phyloP scores from a whole-genome alignment of 257 asterid species.

The Lantana camara region DNA sequence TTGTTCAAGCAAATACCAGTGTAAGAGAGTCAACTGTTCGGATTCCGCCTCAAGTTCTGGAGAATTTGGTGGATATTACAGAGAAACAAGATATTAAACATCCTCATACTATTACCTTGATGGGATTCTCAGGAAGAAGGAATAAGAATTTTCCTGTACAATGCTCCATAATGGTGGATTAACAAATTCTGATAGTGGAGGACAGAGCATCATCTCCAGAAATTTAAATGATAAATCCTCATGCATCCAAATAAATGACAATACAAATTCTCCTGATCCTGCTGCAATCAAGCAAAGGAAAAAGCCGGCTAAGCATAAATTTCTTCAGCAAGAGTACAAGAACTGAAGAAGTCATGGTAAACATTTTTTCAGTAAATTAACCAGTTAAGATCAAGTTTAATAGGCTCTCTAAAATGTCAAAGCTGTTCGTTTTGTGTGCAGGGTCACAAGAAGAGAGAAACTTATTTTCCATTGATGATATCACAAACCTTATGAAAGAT shows the following conservation, averaged over 20 bases:
- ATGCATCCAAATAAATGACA: constrained; percentile 36
- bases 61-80: constrained; percentile 28
- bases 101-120: no score
- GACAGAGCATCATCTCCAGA: constrained; percentile 28
- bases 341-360: constrained; percentile 36
- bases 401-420: constrained; percentile 38
- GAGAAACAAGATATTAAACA: no score
- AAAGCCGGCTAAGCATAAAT: no score
- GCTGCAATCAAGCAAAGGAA: no score
- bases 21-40: constrained; percentile 37
- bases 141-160: constrained; percentile 32
- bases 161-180: constrained; percentile 25
- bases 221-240: constrained; percentile 26
- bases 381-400: constrained; percentile 31
- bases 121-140: constrained; percentile 38
- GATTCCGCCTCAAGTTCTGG: constrained; percentile 33
- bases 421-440: constrained; percentile 57
- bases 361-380: constrained; percentile 40
- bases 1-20: constrained; percentile 38
- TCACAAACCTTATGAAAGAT: constrained; percentile 41
- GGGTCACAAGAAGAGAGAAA: constrained; percentile 38
- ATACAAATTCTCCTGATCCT: constrained; percentile 30
- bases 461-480: constrained; percentile 42
- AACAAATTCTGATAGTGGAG: constrained; percentile 30
- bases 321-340: constrained; percentile 31